Percentiles rank a stretch among this genome's conserved stretches.
phyloP scores from a whole-genome alignment of 2,329 filamentous ascomycete genomes.

The Clonostachys byssicola region DNA sequence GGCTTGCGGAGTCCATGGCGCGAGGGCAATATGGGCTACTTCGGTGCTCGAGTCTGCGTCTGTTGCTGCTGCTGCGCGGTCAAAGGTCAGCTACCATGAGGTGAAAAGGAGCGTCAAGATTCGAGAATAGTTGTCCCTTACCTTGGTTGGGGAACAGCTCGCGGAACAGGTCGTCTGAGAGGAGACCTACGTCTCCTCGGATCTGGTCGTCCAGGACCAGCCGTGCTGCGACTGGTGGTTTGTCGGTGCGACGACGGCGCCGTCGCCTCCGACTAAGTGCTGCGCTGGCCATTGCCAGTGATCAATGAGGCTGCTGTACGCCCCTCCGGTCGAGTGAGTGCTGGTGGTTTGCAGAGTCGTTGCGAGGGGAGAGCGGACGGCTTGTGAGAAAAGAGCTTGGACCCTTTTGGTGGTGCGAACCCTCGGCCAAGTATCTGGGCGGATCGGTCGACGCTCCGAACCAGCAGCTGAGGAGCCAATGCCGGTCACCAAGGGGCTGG shows the following conservation, averaged over 20 bases:
- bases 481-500: not conserved
- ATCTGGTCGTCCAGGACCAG: constrained; percentile 82
- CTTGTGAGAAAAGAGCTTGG: no score
- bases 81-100: not conserved
- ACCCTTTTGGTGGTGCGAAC: no score
- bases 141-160: constrained; percentile 69
- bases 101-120: not conserved
- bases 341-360: no score
- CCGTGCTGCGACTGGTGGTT: constrained; percentile 72
- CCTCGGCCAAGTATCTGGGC: no score
- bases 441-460: not conserved
- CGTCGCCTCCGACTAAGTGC: constrained; percentile 12
- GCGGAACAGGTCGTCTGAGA: constrained; percentile 81
- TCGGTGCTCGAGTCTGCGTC: constrained; percentile 30
- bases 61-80: not conserved
- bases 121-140: constrained; percentile 26
- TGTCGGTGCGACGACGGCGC: constrained; percentile 59
- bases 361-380: no score
- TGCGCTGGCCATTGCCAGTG: not conserved
- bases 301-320: no score
- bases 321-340: no score
- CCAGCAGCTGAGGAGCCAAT: not conserved
- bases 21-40: constrained; percentile 64
- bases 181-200: constrained; percentile 77
- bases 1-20: constrained; percentile 64